A percentile compares a stretch with the other conserved stretches of the same genome.
Conservation (phyloP, 1,284 basidiomycete species). For the Wallemia hederae region DNA sequence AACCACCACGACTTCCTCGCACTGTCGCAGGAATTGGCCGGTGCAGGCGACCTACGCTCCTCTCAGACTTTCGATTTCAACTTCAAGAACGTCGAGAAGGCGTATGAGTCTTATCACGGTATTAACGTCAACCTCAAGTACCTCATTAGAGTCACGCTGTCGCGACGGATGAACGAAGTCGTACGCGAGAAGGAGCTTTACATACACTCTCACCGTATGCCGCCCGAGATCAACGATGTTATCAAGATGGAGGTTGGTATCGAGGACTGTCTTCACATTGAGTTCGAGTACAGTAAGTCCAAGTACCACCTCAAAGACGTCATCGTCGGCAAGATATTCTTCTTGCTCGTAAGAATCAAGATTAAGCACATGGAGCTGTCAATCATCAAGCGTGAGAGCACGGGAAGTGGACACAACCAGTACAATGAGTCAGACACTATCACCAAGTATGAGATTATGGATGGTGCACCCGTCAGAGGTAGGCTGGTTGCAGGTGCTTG, state of each 20-base stretch:
- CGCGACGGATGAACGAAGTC: constrained; percentile 70
- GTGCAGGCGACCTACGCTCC: constrained; percentile 75
- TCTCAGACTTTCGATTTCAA: constrained; percentile 83
- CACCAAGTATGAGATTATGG: constrained; percentile 99
- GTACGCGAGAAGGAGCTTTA: constrained; percentile 76
- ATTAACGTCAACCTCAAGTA: constrained; percentile 97
- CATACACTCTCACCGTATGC: constrained; percentile 97
- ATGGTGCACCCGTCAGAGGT: constrained; percentile 78
- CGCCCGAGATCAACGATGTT: constrained; percentile 82
- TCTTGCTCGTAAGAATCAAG: constrained; percentile 91
- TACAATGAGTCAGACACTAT: constrained; percentile 99
- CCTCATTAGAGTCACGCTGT: constrained; percentile 71
- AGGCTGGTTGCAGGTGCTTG: constrained; percentile 6
- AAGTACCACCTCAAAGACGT: constrained; percentile 99
- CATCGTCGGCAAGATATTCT: constrained; percentile 98
- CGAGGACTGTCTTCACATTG: constrained; percentile 93
- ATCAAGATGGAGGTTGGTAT: constrained; percentile 99
- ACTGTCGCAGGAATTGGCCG: constrained; percentile 72
- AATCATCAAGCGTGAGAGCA: constrained; percentile 89
- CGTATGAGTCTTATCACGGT: constrained; percentile 88
- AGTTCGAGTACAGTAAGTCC: constrained; percentile 98
- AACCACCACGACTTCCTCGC: constrained; percentile 97
- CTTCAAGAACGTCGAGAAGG: constrained; percentile 99
- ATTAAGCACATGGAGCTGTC: constrained; percentile 99
- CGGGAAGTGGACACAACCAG: constrained; percentile 80